phyloP scores from a whole-genome alignment of 78 protist genomes.

The Mantamonas sphyraenae region DNA sequence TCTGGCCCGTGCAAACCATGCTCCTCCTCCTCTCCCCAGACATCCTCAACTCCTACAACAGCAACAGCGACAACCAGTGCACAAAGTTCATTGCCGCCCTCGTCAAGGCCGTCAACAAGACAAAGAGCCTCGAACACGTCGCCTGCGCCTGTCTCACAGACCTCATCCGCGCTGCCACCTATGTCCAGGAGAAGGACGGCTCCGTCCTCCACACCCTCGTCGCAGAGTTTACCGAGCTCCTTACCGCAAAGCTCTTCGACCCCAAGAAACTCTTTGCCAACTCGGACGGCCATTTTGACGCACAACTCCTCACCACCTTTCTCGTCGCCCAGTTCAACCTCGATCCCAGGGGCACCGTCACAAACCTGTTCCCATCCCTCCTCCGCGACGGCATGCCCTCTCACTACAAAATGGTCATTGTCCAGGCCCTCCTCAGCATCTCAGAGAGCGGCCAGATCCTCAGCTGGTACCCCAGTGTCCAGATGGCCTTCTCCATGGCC shows the following conservation, averaged over 20 bases:
- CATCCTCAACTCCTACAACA: constrained; percentile 24
- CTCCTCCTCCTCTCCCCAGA: constrained; percentile 51
- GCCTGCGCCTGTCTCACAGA: background rate
- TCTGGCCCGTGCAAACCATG: constrained; percentile 56
- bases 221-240: constrained; percentile 32
- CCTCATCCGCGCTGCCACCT: constrained; percentile 34
- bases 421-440: constrained; percentile 16
- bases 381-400: constrained; percentile 13
- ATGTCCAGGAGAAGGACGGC: constrained; percentile 38
- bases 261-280: background rate
- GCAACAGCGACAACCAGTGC: constrained; percentile 13
- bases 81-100: constrained; percentile 27
- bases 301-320: constrained; percentile 29
- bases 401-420: constrained; percentile 32
- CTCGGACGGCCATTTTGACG: background rate
- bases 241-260: constrained; percentile 30
- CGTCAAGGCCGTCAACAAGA: constrained; percentile 18
- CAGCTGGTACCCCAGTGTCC: constrained; percentile 43
- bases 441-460: constrained; percentile 15
- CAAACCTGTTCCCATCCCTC: background rate
- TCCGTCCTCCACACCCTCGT: constrained; percentile 50
- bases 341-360: constrained; percentile 14
- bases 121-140: constrained; percentile 32
- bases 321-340: constrained; percentile 17
- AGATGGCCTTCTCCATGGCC: constrained; percentile 21